Evolutionary conservation across 768 basidiomycete genomes (phyloP).

Genomic region (Baorangia bicolor): DNA sequence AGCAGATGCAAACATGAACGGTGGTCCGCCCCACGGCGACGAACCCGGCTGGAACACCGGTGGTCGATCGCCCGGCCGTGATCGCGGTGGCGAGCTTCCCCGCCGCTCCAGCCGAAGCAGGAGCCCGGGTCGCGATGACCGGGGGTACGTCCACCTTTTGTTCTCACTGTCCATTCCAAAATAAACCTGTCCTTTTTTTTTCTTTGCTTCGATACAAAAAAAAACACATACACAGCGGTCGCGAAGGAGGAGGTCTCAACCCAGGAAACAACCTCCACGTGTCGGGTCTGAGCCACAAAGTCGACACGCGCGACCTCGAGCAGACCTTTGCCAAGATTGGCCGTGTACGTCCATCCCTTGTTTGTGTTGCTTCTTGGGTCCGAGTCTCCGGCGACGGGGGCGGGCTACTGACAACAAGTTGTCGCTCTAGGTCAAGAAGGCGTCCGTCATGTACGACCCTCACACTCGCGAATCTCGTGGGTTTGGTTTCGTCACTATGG

Average conservation of each 20-base stretch:
- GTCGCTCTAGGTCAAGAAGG: constrained; percentile 50
- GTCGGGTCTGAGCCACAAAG: constrained; percentile 55
- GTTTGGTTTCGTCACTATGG: constrained; percentile 91
- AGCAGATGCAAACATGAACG: constrained; percentile 47
- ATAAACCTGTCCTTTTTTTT: not conserved
- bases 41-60: constrained; percentile 54
- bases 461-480: constrained; percentile 72
- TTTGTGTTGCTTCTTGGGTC: not conserved
- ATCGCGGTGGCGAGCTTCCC: constrained; percentile 47
- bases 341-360: constrained; percentile 48
- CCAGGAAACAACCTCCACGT: constrained; percentile 69
- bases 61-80: constrained; percentile 42
- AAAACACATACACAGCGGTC: constrained; percentile 7
- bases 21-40: constrained; percentile 46
- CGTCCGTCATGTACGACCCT: constrained; percentile 70
- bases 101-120: constrained; percentile 76
- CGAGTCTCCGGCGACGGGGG: not conserved
- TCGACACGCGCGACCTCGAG: constrained; percentile 86
- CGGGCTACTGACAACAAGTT: constrained; percentile 3
- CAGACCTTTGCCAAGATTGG: constrained; percentile 87
- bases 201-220: not conserved
- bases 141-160: constrained; percentile 48
- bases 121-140: constrained; percentile 62
- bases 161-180: not conserved
- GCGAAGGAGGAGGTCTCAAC: constrained; percentile 42